Percentiles rank a stretch among this genome's conserved stretches.
Conservation (phyloP, 805 yeast genomes). For the Peterozyma xylosa region DNA sequence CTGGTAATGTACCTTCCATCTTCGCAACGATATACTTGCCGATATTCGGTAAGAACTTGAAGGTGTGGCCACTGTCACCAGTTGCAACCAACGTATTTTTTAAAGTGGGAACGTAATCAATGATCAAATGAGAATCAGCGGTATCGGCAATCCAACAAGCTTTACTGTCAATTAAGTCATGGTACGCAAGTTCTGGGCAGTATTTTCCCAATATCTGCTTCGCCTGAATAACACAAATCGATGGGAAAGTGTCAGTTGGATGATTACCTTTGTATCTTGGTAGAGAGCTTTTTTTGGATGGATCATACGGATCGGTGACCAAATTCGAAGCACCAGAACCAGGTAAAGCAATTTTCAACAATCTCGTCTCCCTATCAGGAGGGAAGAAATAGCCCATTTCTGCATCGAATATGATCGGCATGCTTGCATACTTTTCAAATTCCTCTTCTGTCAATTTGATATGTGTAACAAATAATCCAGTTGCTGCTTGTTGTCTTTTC, state of each 20-base stretch:
- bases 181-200: slow-evolving; percentile 29
- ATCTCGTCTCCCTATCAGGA: slow-evolving; percentile 32
- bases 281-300: slow-evolving; percentile 17
- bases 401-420: slow-evolving; percentile 37
- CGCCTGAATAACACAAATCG: slow-evolving; percentile 20
- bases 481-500: slow-evolving; percentile 24
- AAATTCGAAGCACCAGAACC: slow-evolving; percentile 23
- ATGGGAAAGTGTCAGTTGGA: slow-evolving; percentile 31
- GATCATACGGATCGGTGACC: slow-evolving; percentile 14
- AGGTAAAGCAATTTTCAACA: slow-evolving; percentile 31
- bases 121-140: slow-evolving; percentile 24
- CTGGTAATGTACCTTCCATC: slow-evolving; percentile 21
- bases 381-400: slow-evolving; percentile 42
- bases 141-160: slow-evolving; percentile 22
- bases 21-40: slow-evolving; percentile 27
- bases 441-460: slow-evolving; percentile 28
- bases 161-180: slow-evolving; percentile 11
- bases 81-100: slow-evolving; percentile 25
- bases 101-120: slow-evolving; percentile 23
- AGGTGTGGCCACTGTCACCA: slow-evolving; percentile 37
- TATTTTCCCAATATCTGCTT: slow-evolving; percentile 22
- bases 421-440: slow-evolving; percentile 24
- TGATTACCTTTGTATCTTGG: slow-evolving; percentile 27
- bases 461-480: slow-evolving; percentile 32
- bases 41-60: slow-evolving; percentile 32